Base-by-base conservation (phyloP, 2,329 filamentous ascomycete species). In the Fusarium stilboides region DNA sequence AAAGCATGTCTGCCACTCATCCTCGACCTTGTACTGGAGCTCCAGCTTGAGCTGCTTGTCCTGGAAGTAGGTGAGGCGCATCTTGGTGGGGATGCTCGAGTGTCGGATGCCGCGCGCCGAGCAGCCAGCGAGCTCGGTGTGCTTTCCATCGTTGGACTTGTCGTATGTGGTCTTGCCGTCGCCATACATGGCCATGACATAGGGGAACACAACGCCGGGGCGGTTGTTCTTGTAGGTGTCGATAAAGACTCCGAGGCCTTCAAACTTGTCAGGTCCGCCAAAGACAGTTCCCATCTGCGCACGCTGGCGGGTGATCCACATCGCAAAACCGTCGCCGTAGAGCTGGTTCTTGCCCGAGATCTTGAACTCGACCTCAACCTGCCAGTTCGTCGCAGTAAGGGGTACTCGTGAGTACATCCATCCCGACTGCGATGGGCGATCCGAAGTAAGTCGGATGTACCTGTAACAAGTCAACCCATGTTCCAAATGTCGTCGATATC, bases 201-300 rank as follows among this genome's bases (percentile, higher is more conserved):
- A 98, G 51, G 96, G 96, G 82, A 99, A 99, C 46, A 97, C 92
- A 42, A 94, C 92, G 43, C 96, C 96, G 1, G 96, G 95, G 15
- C 96, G 90, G 84, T 98, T 97, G 85, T 99, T 99, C 89, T 99
- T 99, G 87, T 99, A 99, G 44, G 96, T 99, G 79, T 99, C 96
- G 83, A 99, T 89, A 84, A 98, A 98, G 80, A 99, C 87, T 56
- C 94, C 96, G 46, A 99, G 87, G 6, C 96, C 96, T 80, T 99
- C 95, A 74, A 98, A 99, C 69, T 89, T 89, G 82, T 99, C 95
- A 31, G 87, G 85, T 72, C 91, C 91, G 51, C 96, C 96, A 80
- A 99, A 99, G 37, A 99, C 95, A 13, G 90, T 87, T 17, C 96
- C 96, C 62, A 85, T 82, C 74, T 91, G 87, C 33, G 89, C 94